Evolutionary conservation across 2,329 filamentous ascomycete species (phyloP), one percentile per base, ranked within the genome.

Genomic region (Aspergillus fischeri): DNA sequence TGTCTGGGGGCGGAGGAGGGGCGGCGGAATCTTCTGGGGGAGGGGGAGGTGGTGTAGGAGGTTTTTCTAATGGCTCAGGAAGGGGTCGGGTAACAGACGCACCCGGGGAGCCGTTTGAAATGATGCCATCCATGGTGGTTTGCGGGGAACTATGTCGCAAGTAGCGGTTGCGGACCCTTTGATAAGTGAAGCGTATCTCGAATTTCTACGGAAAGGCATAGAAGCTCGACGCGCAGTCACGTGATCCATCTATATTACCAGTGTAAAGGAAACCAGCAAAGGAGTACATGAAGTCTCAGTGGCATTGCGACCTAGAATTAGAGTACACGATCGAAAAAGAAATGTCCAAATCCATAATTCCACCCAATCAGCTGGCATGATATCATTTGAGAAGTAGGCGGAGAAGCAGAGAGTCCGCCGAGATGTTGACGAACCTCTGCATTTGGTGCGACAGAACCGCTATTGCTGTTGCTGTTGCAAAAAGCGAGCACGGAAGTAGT

Each of bases 1-100:
- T 63, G 52, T 73, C 71, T 58, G 71, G 65, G 11, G 77, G 75
- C 28, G 76, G 77, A 38, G 78, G 78, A 58, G 78, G 77, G 29
- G 75, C 67, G 45, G 60, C 64, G 54, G 67, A 66, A 27, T 73
- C 70, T 59, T 71, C 67, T 56, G 73, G 73, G 20, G 75, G 32
- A 44, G 71, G 72, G 14, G 76, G 76, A 55, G 77, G 76, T 25
- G 76, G 75, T 27, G 72, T 72, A 41, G 72, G 70, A 51, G 72
- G 70, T 49, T 71, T 72, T 65, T 73, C 70, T 32, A 70, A 51
- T 44, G 69, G 68, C 32, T 75, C 73, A 54, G 70, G 67, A 28
- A 73, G 73, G 52, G 75, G 75, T n/a, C 57, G 65, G 14, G 70
- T 70, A 52, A 70, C 63, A 4, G 55, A 54, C 25, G 54, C 61